A percentile compares a stretch with the other conserved stretches of the same genome.
phyloP scores from a whole-genome alignment of 176 grass and related monocot genomes.

The Avena sativa region DNA sequence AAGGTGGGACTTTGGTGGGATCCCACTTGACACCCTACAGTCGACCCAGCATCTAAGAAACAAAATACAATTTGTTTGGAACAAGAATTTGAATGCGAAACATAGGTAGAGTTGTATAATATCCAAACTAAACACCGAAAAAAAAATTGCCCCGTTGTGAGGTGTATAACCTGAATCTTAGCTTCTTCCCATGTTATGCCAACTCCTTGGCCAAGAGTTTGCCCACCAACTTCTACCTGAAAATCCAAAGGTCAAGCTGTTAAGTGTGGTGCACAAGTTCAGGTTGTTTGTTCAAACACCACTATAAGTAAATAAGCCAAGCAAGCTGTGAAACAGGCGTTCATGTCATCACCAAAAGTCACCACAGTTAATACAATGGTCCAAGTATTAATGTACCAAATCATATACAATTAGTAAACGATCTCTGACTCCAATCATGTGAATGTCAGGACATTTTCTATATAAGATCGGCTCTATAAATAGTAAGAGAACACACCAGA shows the following conservation, averaged over 20 bases:
- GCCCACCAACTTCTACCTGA: conserved; percentile 82
- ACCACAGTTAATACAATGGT: not conserved
- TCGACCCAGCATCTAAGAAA: conserved; percentile 24
- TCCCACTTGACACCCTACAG: not conserved
- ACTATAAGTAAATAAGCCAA: conserved; percentile 2
- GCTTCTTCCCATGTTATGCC: conserved; percentile 94
- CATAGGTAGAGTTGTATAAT: not conserved
- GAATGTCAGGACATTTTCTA: not conserved
- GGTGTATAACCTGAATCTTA: conserved; percentile 67
- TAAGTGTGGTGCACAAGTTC: not conserved
- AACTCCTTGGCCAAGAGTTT: conserved; percentile 71
- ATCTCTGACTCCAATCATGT: not conserved
- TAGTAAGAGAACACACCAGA: not conserved
- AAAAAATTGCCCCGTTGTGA: conserved; percentile 11
- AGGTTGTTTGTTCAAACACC: conserved; percentile 1
- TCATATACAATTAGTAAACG: not conserved
- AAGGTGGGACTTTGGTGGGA: too few relatives aligned
- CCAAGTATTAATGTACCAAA: not conserved
- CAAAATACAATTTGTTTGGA: conserved; percentile 24
- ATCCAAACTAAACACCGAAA: not conserved
- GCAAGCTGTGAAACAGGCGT: not conserved
- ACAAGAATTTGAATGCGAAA: conserved; percentile 16
- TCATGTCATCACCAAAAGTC: conserved; percentile 12
- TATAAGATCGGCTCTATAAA: conserved; percentile 1
- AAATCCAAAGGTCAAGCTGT: conserved; percentile 16